A percentile compares a stretch with the other conserved stretches of the same genome.
These are phyloP conservation scores for Leishmania amazonensis DNA, from an alignment of 208 protist species.

Conservation along the genomic window DNA sequence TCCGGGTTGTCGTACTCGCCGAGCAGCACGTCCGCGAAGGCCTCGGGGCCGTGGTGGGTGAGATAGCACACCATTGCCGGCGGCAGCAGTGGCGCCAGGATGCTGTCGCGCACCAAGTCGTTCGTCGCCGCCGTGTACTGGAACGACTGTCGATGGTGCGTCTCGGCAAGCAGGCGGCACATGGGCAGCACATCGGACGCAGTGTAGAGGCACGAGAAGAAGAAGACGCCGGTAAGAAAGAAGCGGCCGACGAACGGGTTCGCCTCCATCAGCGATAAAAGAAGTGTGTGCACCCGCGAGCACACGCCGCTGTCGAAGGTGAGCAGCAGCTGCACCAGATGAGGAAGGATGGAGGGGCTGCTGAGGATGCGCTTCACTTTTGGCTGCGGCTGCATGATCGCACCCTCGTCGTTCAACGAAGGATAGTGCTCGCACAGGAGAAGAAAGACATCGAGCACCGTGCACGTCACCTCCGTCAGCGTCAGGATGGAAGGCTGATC, in stretches of 20 bases:
- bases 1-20: slow-evolving; percentile 95
- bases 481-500: slow-evolving; percentile 75
- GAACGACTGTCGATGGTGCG: slow-evolving; percentile 90
- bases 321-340: slow-evolving; percentile 94
- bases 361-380: slow-evolving; percentile 90
- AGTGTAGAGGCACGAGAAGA: slow-evolving; percentile 95
- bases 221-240: slow-evolving; percentile 94
- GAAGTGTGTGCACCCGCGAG: slow-evolving; percentile 79
- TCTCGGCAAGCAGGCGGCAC: slow-evolving; percentile 75
- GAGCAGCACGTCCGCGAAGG: slow-evolving; percentile 93
- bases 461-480: slow-evolving; percentile 87
- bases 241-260: slow-evolving; percentile 84
- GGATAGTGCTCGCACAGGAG: slow-evolving; percentile 89
- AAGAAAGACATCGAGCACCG: slow-evolving; percentile 92
- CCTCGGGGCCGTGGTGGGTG: slow-evolving; percentile 88
- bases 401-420: slow-evolving; percentile 78
- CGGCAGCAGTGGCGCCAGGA: slow-evolving; percentile 90
- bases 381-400: slow-evolving; percentile 93
- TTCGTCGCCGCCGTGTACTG: slow-evolving; percentile 52
- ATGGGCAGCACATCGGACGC: slow-evolving; percentile 93
- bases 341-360: slow-evolving; percentile 81
- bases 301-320: slow-evolving; percentile 91
- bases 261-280: slow-evolving; percentile 89
- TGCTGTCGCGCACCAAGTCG: slow-evolving; percentile 65
- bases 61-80: slow-evolving; percentile 95